Conservation (phyloP, 345 rosid genomes). For the Rhodamnia rubescens region DNA sequence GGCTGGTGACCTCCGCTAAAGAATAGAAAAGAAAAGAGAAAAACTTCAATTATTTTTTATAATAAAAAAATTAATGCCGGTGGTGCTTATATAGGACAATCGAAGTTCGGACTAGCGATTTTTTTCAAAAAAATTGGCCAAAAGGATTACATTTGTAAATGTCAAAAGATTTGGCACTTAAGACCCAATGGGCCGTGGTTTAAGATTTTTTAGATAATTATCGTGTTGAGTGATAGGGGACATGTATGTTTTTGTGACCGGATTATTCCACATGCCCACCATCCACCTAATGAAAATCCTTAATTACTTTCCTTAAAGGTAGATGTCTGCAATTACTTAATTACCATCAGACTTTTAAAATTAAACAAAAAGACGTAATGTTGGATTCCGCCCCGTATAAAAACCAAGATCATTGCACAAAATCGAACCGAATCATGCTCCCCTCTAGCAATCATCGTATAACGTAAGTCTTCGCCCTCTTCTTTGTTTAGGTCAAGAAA, state of each 20-base stretch:
- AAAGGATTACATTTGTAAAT: too few species aligned
- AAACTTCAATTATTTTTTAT: too few species aligned
- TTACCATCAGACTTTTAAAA: background rate
- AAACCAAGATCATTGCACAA: background rate
- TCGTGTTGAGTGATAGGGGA: rapidly evolving
- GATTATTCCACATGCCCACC: background rate
- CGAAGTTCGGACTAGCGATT: too few species aligned
- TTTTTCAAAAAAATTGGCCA: too few species aligned
- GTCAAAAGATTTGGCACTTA: too few species aligned
- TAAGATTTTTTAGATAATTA: too few species aligned
- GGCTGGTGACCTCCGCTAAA: too few species aligned
- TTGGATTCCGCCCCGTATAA: background rate
- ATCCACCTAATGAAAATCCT: background rate
- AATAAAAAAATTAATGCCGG: too few species aligned
- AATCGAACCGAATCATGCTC: background rate
- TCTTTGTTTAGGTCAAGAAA: background rate
- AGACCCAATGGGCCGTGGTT: too few species aligned
- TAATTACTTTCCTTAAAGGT: background rate
- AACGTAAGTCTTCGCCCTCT: background rate
- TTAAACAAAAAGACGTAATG: background rate
- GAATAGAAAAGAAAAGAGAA: too few species aligned
- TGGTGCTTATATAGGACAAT: too few species aligned
- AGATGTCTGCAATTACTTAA: background rate
- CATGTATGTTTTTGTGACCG: rapidly evolving
- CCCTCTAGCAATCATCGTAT: background rate